These are phyloP conservation scores for Berkeleyomyces rouxiae DNA, from an alignment of 2,329 filamentous ascomycete genomes.

Conservation along the genomic window DNA sequence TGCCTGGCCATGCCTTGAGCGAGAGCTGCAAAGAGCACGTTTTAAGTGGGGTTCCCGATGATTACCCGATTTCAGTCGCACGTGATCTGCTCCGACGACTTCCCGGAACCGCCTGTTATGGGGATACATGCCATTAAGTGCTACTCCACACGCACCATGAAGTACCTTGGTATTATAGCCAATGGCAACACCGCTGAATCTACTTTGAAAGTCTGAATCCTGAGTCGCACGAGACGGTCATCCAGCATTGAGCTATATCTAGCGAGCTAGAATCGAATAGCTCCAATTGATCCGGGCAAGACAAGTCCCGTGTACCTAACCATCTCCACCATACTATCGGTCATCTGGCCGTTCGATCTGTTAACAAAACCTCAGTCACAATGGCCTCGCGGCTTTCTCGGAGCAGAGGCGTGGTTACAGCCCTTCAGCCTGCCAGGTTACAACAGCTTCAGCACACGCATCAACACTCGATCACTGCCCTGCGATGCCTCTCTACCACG, in stretches of 20 bases:
- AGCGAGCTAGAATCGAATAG: neutral
- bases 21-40: neutral
- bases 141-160: neutral
- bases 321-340: neutral
- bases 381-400: constrained; percentile 27
- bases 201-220: neutral
- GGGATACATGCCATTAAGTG: neutral
- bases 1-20: neutral
- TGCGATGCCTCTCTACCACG: constrained; percentile 24
- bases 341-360: neutral
- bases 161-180: neutral
- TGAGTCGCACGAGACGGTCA: neutral
- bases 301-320: neutral
- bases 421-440: constrained; percentile 34
- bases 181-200: neutral
- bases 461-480: constrained; percentile 20
- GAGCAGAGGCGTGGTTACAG: constrained; percentile 38
- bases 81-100: neutral
- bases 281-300: neutral
- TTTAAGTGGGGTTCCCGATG: neutral
- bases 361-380: neutral
- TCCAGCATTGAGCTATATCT: neutral
- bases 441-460: constrained; percentile 16
- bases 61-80: neutral
- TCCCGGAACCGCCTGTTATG: neutral